phyloP scores from a whole-genome alignment of 495 filamentous ascomycete genomes.

The Corynascus novoguineensis region DNA sequence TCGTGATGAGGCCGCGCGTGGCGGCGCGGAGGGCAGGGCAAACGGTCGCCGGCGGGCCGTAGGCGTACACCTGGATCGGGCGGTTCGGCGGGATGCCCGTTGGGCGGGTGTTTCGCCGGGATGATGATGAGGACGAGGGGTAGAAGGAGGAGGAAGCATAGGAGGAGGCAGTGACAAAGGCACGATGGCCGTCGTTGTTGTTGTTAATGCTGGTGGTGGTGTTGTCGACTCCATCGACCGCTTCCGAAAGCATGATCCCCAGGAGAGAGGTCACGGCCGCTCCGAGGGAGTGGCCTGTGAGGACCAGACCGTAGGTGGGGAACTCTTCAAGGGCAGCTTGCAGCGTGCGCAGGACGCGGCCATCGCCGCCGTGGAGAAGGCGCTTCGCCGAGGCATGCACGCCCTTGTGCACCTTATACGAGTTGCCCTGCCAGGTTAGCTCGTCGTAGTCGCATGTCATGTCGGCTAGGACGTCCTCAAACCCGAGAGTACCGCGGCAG shows the following conservation, averaged over 20 bases:
- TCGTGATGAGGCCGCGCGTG: slow-evolving; percentile 71
- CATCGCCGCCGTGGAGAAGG: slow-evolving; percentile 59
- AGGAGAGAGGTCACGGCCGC: slow-evolving; percentile 70
- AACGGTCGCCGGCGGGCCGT: slow-evolving; percentile 68
- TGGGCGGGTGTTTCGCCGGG: slow-evolving; percentile 47
- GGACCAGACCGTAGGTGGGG: slow-evolving; percentile 65
- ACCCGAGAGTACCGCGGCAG: slow-evolving; percentile 70
- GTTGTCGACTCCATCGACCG: no score
- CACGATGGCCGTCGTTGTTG: no score
- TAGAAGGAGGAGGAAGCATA: slow-evolving; percentile 28
- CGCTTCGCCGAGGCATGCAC: slow-evolving; percentile 71
- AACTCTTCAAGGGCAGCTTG: slow-evolving; percentile 67
- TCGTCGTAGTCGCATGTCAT: slow-evolving; percentile 79
- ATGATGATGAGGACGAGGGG: slow-evolving; percentile 13
- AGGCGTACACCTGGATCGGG: slow-evolving; percentile 73
- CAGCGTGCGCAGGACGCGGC: slow-evolving; percentile 61
- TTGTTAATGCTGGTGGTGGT: no score
- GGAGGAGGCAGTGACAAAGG: slow-evolving; percentile 41
- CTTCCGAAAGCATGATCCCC: slow-evolving; percentile 61
- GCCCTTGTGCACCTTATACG: slow-evolving; percentile 76
- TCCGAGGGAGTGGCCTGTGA: slow-evolving; percentile 73
- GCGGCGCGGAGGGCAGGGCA: slow-evolving; percentile 65
- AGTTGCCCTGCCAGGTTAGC: slow-evolving; percentile 58
- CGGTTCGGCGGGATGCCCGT: no score
- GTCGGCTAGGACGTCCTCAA: slow-evolving; percentile 75